Evolutionary conservation across 169 alveolate genomes (phyloP), one percentile per base, ranked within the genome.

Genomic region (Plasmodium coatneyi): DNA sequence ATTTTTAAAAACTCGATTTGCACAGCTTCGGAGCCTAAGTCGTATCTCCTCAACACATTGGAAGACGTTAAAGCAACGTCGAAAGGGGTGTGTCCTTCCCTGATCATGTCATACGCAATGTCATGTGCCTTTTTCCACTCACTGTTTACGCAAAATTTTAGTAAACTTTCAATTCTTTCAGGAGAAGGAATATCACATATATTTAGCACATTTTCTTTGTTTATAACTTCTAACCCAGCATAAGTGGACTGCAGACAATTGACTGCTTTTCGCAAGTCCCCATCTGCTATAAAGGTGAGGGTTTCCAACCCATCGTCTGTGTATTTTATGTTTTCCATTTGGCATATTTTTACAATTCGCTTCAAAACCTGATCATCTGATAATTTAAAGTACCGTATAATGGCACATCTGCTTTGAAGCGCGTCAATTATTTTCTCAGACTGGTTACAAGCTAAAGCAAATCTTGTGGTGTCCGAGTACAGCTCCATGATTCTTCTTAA

Each of bases 391-490:
- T 98, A 99, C 92, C 99, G 95, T n/a, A 99, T 97, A 72, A 99
- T 98, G 22, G 99, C 99, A 79, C 99, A 99, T 93, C 99, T 96
- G 92, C 99, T 97, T 96, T 99, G 99, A 83, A 99, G 98, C 30
- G 99, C 99, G 94, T 99, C 99, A 41, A 99, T 99, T 89, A 99
- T 98, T 93, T 99, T 98, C 43, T 99, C 96, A 56, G 99, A 98
- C 86, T 99, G 99, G 95, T 99, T 99, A 95, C 99, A 99, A 56
- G 99, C 99, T 94, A 99, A 93, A 36, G 99, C 99, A 92, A 99
- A 99, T 70, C 99, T 95, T 0, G 99, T 99, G 3, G 99, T 98
- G 86, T 96, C 97, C 28, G 99, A 97, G 97, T 98, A 98, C 70
- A 98, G 99, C 96, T 99, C 99, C 99, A 99, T 99, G 43, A 98